A percentile compares a stretch with the other conserved stretches of the same genome.
phyloP scores from a whole-genome alignment of 257 asterid species.

The Buddleja alternifolia region DNA sequence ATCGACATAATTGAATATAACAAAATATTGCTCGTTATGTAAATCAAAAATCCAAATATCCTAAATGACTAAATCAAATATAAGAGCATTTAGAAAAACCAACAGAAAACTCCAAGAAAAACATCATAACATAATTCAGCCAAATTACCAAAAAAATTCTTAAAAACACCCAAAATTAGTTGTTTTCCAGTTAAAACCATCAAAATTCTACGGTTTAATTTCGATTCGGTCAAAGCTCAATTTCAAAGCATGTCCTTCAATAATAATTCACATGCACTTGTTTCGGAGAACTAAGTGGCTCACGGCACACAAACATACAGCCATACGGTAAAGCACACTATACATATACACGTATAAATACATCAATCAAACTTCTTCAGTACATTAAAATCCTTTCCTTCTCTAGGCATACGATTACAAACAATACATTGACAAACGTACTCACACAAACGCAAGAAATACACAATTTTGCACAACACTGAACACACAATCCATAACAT shows the following conservation, averaged over 20 bases:
- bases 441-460: not conserved
- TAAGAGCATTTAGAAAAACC: conserved; percentile 21
- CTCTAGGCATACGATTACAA: not conserved
- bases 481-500: conserved; percentile 9
- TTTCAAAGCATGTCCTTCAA: conserved; percentile 10
- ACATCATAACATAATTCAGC: not conserved
- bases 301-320: not conserved
- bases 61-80: not conserved
- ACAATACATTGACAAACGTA: conserved; percentile 25
- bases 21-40: not conserved
- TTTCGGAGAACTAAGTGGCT: too few species aligned
- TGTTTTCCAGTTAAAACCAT: conserved; percentile 20
- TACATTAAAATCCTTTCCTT: not conserved
- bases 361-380: conserved; percentile 1
- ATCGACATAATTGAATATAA: conserved; percentile 3
- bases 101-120: not conserved
- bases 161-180: conserved; percentile 15
- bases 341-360: not conserved
- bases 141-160: conserved; percentile 7
- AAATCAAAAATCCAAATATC: conserved; percentile 9
- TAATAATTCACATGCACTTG: conserved; percentile 13
- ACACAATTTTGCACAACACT: too few species aligned
- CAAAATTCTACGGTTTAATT: conserved; percentile 11
- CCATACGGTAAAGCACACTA: conserved; percentile 6
- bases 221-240: conserved; percentile 21